phyloP scores from a whole-genome alignment of 345 rosid species.

The Citrus trifoliata region DNA sequence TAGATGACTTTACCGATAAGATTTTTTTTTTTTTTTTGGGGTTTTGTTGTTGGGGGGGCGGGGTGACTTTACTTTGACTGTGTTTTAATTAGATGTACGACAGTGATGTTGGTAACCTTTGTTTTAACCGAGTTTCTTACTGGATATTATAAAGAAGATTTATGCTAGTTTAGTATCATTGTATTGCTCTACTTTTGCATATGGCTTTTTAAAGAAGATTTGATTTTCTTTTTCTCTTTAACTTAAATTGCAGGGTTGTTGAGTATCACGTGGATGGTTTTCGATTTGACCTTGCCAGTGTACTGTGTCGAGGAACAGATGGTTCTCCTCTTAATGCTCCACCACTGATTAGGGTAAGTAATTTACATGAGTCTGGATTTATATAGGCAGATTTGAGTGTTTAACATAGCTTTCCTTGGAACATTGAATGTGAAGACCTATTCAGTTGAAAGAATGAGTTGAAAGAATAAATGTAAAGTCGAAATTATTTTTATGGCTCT shows the following conservation, averaged over 20 bases:
- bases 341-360: slow-evolving; percentile 67
- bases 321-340: slow-evolving; percentile 89
- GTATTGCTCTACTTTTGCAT: background rate
- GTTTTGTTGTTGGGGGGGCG: too few relatives aligned
- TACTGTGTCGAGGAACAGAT: slow-evolving; percentile 86
- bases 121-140: background rate
- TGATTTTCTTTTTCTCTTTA: slow-evolving; percentile 6
- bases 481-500: background rate
- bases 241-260: slow-evolving; percentile 48
- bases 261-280: slow-evolving; percentile 96
- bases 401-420: background rate
- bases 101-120: background rate
- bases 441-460: background rate
- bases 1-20: background rate
- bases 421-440: background rate
- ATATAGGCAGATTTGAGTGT: background rate
- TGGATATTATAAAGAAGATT: background rate
- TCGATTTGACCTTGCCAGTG: slow-evolving; percentile 94
- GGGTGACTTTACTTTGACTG: background rate
- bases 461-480: background rate
- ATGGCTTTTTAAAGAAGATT: background rate
- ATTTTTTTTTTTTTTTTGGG: background rate
- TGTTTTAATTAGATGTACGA: background rate
- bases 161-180: background rate
- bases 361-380: slow-evolving; percentile 7